Evolutionary conservation across 345 rosid genomes (phyloP), one percentile per base, ranked within the genome.

Genomic region (Toxicodendron radicans): DNA sequence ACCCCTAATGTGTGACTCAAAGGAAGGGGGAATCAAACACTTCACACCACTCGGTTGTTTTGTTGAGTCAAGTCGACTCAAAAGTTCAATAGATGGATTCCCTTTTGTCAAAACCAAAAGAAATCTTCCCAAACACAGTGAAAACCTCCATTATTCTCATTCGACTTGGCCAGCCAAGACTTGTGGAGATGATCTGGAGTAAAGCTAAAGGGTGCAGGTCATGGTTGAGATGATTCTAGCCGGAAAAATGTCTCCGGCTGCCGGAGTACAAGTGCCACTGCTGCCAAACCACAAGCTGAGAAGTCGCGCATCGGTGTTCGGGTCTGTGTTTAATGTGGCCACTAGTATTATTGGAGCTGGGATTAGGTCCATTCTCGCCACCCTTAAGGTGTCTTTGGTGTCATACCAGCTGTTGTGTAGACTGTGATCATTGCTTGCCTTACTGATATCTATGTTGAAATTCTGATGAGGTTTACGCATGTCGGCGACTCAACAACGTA

Each of bases 291-390:
- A 61, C 58, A 76, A 76, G 73, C 62, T 64, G 0, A 76, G 30
- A 73, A 82, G 75, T 66, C 83, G 69, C n/a, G 85, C 86, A 0
- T 91, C 95, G 0, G 77, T 92, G 13, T 64, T 85, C 0, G 97
- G 99, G 11, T 95, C 97, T 0, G 90, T 95, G 77, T 95, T 95
- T 80, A 95, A 92, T 60, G 92, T 95, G 48, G 85, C 99, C 0
- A 95, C 97, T 0, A 92, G 87, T 79, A 87, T 90, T 14, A 81
- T 95, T 45, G 97, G 99, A 10, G 97, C 97, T 3, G 97, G 97
- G 5, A 95, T 92, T 41, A 95, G 92, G 99, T 88, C 99, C 5
- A 86, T 92, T 53, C 97, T 97, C 0, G 97, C 94, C 12, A 89
- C 99, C 3, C 62, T 89, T 2, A 92, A 85, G 82, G 97, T 95